Evolutionary conservation across 768 basidiomycete genomes (phyloP).

Genomic region (Pisolithus albus): DNA sequence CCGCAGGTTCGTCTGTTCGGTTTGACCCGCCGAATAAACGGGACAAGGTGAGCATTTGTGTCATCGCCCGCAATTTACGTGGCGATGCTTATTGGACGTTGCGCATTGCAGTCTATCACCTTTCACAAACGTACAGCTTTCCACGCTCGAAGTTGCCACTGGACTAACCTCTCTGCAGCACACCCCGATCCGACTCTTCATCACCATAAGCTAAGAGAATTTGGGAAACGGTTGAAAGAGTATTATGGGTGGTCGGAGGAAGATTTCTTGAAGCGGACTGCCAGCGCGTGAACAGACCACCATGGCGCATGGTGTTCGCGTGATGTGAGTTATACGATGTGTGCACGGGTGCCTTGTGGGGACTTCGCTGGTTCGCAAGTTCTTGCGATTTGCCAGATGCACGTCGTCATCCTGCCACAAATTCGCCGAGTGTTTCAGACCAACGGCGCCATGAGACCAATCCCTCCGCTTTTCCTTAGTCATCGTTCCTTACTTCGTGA

Average conservation of each 20-base stretch:
- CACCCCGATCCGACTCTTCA: conserved; percentile 68
- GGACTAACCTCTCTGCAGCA: conserved; percentile 33
- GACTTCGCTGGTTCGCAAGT: too few species aligned
- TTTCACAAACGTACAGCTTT: conserved; percentile 62
- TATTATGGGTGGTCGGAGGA: conserved; percentile 62
- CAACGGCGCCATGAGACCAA: too few species aligned
- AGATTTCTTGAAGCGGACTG: conserved; percentile 28
- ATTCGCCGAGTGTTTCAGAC: too few species aligned
- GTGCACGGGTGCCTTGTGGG: too few species aligned
- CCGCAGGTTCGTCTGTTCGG: conserved; percentile 76
- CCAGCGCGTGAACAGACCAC: background rate
- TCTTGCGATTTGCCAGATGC: too few species aligned
- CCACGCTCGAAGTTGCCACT: background rate
- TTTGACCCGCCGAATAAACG: conserved; percentile 64
- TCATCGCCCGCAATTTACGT: background rate
- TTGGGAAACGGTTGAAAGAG: conserved; percentile 50
- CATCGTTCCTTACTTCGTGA: too few species aligned
- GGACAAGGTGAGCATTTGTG: conserved; percentile 34
- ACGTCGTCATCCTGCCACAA: too few species aligned
- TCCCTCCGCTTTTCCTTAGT: too few species aligned
- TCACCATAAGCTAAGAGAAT: conserved; percentile 42
- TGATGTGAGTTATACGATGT: too few species aligned
- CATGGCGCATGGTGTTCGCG: too few species aligned
- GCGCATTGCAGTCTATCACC: conserved; percentile 48
- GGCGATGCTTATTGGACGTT: conserved; percentile 2